Evolutionary conservation across 1,139 yeast species (phyloP), one percentile per base, ranked within the genome.

Genomic region (Protomyces pachydermus): DNA sequence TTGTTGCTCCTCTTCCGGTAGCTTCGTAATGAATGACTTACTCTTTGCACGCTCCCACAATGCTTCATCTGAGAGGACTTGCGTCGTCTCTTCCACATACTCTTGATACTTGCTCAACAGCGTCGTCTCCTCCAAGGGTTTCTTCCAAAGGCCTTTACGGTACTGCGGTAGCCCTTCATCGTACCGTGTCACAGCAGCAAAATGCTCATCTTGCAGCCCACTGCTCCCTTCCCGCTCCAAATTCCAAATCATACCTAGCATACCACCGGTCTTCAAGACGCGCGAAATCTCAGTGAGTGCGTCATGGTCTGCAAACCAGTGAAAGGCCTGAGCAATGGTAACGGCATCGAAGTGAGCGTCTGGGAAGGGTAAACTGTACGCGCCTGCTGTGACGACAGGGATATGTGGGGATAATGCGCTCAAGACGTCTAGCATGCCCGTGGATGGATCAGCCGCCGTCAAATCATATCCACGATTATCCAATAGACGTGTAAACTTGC

Each of bases 271-370:
- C 69, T 81, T 82, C 68, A 85, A 75, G 0, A 84, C 83, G 34
- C 88, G 75, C 50, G 75, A 70, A 37, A 85, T 72, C 70, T 85
- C 88, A 64, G 74, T 72, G 48, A 85, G 72, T 1, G 86, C 77
- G 3, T 75, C 77, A 1, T 69, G 65, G 69, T 83, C 85, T 16
- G 84, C 80, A 72, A 85, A 85, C 89, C 89, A 85, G 69, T 85
- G 89, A 72, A 82, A 85, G 0, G 84, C 89, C 69, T 85, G 88
- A 0, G 89, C 88, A 12, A 82, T 74, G n/a, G 84, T 74, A 0
- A 85, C 76, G 0, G 81, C 80, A 70, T 84, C 88, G 16, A 79
- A 78, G 0, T 81, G 74, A 18, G 72, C 70, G 65, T 79, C 82
- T 1, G 75, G 76, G 0, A 80, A 68, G 0, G 87, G 86, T n/a